phyloP scores from a whole-genome alignment of 176 grass and related monocot genomes.

The Cenchrus fungigraminus region DNA sequence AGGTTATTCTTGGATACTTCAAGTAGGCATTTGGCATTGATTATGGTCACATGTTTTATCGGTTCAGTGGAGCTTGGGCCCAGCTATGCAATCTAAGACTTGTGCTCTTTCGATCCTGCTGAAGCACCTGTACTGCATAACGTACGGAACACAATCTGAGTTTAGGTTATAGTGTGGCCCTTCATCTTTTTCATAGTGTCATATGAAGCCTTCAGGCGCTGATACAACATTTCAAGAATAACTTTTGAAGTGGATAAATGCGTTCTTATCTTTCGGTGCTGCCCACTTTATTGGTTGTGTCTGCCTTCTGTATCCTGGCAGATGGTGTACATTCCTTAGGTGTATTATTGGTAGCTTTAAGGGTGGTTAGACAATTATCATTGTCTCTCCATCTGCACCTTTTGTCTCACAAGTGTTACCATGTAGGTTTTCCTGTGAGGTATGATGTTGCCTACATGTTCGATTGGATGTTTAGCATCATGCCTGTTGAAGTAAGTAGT shows the following conservation, averaged over 20 bases:
- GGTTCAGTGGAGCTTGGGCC: conserved; percentile 6
- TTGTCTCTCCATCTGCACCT: conserved; percentile 33
- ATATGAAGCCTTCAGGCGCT: conserved; percentile 23
- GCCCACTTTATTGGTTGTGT: conserved; percentile 26
- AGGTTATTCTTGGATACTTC: conserved; percentile 24
- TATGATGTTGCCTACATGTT: conserved; percentile 2
- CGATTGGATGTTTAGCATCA: not conserved
- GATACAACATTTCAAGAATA: conserved; percentile 24
- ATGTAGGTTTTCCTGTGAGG: conserved; percentile 11
- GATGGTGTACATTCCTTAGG: conserved; percentile 32
- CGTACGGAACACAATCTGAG: not conserved
- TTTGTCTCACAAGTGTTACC: conserved; percentile 22
- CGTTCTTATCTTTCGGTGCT: conserved; percentile 21
- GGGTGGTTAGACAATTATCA: conserved; percentile 32
- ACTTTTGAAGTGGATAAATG: conserved; percentile 19
- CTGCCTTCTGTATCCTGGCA: not conserved
- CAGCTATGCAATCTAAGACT: not conserved
- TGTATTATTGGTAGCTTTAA: conserved; percentile 47
- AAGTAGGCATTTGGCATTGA: conserved; percentile 9
- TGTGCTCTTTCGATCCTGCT: not conserved
- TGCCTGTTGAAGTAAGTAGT: not conserved
- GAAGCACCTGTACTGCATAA: not conserved
- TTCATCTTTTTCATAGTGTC: not conserved
- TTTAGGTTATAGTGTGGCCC: not conserved
- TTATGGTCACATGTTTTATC: conserved; percentile 6